Conservation (phyloP, 345 rosid species). For the Eucalyptus pauciflora region DNA sequence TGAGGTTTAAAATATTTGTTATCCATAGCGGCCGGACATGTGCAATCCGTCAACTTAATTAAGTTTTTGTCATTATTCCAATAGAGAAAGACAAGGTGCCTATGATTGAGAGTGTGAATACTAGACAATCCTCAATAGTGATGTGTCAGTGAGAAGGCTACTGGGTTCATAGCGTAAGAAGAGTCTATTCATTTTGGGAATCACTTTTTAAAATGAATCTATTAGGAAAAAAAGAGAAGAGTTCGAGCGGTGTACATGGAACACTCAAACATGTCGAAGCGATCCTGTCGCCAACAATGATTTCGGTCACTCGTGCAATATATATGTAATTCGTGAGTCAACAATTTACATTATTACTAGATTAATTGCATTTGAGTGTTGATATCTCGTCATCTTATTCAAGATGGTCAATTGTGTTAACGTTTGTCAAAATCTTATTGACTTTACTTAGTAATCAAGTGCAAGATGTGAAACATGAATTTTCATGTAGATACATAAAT, state of each 20-base stretch:
- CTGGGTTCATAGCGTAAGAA: neutral
- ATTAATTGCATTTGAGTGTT: too few species aligned
- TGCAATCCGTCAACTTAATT: neutral
- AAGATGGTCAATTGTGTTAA: neutral
- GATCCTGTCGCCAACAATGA: neutral
- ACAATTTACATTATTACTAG: neutral
- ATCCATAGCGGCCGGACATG: neutral
- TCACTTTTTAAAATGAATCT: neutral
- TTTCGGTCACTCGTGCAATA: too few species aligned
- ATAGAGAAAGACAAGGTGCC: neutral
- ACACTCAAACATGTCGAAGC: neutral
- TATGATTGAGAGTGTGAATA: neutral
- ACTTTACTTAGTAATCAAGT: neutral
- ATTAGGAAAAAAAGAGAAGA: too few species aligned
- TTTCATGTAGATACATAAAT: neutral
- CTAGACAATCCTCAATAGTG: neutral
- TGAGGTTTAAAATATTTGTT: too few species aligned
- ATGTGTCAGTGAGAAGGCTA: neutral
- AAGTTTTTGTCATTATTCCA: neutral
- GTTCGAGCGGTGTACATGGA: neutral
- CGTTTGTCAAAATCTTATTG: neutral
- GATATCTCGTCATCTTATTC: too few species aligned
- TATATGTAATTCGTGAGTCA: accelerated
- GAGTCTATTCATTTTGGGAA: neutral
- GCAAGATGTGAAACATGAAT: neutral